Conservation (phyloP, 83 land plant genomes). For the Isoetes engelmannii region DNA sequence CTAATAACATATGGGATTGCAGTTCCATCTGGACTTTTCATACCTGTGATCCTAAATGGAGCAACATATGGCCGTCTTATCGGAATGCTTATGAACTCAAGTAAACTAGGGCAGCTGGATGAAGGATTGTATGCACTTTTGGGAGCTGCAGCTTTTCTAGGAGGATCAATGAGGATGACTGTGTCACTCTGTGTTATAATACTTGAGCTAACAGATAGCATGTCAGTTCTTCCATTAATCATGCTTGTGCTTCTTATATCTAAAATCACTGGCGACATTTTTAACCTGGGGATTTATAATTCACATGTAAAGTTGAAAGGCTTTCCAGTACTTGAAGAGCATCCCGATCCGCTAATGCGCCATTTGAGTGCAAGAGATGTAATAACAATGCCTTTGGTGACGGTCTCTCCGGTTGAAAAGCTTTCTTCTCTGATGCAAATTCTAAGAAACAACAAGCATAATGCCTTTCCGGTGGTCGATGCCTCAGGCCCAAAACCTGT, state of each 20-base stretch:
- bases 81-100: conserved; percentile 50
- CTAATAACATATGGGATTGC: conserved; percentile 77
- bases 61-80: conserved; percentile 73
- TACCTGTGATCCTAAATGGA: conserved; percentile 76
- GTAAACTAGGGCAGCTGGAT: conserved; percentile 33
- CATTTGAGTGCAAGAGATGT: conserved; percentile 67
- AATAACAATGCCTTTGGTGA: conserved; percentile 50
- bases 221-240: conserved; percentile 60
- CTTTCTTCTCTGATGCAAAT: conserved; percentile 63
- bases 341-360: conserved; percentile 82
- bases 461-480: conserved; percentile 87
- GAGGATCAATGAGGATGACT: conserved; percentile 85
- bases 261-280: conserved; percentile 71
- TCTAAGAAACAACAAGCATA: conserved; percentile 50
- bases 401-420: conserved; percentile 43
- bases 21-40: conserved; percentile 76
- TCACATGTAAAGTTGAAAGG: conserved; percentile 54
- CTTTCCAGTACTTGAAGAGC: conserved; percentile 62
- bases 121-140: conserved; percentile 68
- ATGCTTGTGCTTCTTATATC: conserved; percentile 84
- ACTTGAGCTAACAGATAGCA: conserved; percentile 73
- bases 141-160: conserved; percentile 78
- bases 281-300: conserved; percentile 57
- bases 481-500: conserved; percentile 45
- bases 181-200: conserved; percentile 79